Conservation (phyloP, 2,329 filamentous ascomycete species). For the Coleophoma eucalyptorum region DNA sequence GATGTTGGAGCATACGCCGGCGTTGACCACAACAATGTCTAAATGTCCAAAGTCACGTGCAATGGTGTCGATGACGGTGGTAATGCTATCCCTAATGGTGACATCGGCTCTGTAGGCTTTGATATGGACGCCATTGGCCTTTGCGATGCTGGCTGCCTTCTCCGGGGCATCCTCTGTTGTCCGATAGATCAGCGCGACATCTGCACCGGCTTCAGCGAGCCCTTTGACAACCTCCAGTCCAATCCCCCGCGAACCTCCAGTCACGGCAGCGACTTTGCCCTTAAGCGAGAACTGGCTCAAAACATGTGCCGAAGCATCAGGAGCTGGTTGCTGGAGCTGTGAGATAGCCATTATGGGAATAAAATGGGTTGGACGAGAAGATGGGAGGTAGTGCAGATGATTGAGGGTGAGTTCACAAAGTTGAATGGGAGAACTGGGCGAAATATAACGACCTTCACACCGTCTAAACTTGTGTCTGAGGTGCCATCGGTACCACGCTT, state of each 20-base stretch:
- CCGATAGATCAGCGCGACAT: constrained; percentile 32
- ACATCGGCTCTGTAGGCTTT: constrained; percentile 34
- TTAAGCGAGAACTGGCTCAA: constrained; percentile 9
- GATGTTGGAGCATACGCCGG: constrained; percentile 32
- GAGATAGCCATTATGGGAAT: no score
- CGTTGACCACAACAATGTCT: constrained; percentile 37
- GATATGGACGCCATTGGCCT: constrained; percentile 9
- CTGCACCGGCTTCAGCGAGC: constrained; percentile 37
- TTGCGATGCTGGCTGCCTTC: constrained; percentile 16
- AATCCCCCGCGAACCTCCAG: constrained; percentile 38
- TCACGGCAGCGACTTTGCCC: constrained; percentile 37
- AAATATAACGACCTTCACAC: no score
- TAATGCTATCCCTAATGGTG: background rate
- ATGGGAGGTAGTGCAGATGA: no score
- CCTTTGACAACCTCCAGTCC: constrained; percentile 36
- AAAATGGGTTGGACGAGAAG: no score
- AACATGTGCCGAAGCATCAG: background rate
- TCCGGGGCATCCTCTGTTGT: constrained; percentile 17
- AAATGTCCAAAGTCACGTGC: constrained; percentile 10
- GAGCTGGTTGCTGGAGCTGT: no score
- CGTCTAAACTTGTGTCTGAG: no score
- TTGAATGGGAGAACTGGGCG: no score
- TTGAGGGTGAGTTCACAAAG: no score
- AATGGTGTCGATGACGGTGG: background rate
- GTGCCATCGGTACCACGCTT: no score